Base-by-base conservation (phyloP, 345 rosid species). In the Eutrema heterophyllum region DNA sequence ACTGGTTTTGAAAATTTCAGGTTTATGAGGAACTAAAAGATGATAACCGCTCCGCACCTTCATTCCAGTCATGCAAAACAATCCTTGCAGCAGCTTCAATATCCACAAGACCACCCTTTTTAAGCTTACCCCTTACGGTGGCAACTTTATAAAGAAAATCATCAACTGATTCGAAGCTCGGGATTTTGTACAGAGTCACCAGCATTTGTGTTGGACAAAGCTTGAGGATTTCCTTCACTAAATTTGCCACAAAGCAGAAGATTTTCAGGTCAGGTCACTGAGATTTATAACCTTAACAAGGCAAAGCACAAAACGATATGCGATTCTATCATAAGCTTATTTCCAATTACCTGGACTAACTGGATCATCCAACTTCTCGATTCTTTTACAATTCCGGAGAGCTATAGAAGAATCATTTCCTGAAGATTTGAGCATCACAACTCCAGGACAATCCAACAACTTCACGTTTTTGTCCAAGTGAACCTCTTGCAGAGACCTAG, bases 291-390 rank as follows among this genome's bases (percentile, higher is more conserved):
- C 46, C 39, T 63, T 50, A 24, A 61, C 10, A 16, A 75, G 30
- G 38, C n/a, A 29, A 21, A 52, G 38, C 29, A 62, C 7, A 24
- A 46, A 48, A 9, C 2, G 49, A 64, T 5, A 68, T 16, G 29
- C 5, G 9, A 18, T 12, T 11, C 16, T 29, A 51, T 63, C 63
- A 26, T 30, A 1, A n/a, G 14, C 0, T 13, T 45, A 13, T 33
- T 62, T 61, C 32, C 64, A 39, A 67, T 72, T 86, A 90, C 99
- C 99, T 71, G 99, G 96, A 83, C 86, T 78, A 84, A 92, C 71
- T 13, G 99, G 98, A 79, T 92, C 98, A 70, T 90, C 98, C 78
- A 95, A 79, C 83, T 92, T 95, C 82, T 95, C 99, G 39, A 95
- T 92, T 71, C 97, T 84, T 84, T 95, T 95, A 86, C 99, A 95